Evolutionary conservation across 1,284 basidiomycete species (phyloP), one percentile per base, ranked within the genome.

Genomic region (Mycocalia duriaeana): DNA sequence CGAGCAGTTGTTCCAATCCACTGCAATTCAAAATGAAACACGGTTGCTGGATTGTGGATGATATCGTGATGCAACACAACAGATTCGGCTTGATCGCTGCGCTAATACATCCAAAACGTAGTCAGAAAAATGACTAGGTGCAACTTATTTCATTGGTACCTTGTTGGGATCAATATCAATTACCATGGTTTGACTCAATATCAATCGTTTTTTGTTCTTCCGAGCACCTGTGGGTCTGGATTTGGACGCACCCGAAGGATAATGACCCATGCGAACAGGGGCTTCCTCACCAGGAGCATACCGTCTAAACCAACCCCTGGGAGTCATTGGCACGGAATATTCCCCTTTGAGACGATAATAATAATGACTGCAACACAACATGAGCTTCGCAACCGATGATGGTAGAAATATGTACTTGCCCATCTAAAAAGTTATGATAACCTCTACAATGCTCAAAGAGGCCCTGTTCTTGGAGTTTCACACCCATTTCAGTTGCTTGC

Each of bases 1-100:
- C 91, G 82, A n/a, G 93, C 91, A 0, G 93, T 94, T 0, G 94
- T 91, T 7, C 93, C 94, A 20, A 98, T 85, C 95, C 96, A 99
- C 56, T 98, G 93, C 36, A 99, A 75, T 66, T 99, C 94, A 59
- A 96, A 92, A 66, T 96, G 93, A 69, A 94, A 94, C 47, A 91
- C 91, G 35, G 88, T 94, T 14, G 76, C 79, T 0, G 91, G 87
- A 60, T 95, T 95, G 65, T 96, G 93, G 44, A 94, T 89, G 49
- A 94, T 82, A 64, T 96, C 94, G 61, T 93, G 83, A 60, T 96
- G 93, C 24, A 95, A 73, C 31, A 94, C 76, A 20, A 92, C 89
- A 4, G 85, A 81, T 60, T 96, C 93, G 1, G 91, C 87, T 55
- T 93, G 84, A 60, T 91, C 86, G 52, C 89, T 94, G 66, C 79